A percentile compares a stretch with the other conserved stretches of the same genome.
Conservation (phyloP, 345 rosid genomes). For the Populus deltoides region DNA sequence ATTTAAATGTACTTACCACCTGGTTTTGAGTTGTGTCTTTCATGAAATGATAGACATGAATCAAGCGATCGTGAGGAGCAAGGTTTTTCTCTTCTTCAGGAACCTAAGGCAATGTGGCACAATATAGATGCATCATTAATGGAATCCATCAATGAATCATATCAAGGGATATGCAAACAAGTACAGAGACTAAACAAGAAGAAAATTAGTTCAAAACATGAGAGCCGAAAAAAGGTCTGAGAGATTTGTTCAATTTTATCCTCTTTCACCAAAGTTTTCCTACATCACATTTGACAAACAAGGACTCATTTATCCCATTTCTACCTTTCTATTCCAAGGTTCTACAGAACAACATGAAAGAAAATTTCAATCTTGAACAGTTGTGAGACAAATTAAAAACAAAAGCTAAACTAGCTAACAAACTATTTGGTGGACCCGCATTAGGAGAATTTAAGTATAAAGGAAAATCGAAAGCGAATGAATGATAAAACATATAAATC, state of each 20-base stretch:
- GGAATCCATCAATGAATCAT: neutral
- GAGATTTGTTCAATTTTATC: neutral
- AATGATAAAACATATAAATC: too few species aligned
- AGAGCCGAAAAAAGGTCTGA: neutral
- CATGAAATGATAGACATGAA: conserved; percentile 89
- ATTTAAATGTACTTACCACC: conserved; percentile 32
- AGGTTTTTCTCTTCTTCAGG: conserved; percentile 96
- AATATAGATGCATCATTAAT: neutral
- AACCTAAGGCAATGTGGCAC: conserved; percentile 41
- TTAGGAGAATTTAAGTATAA: too few species aligned
- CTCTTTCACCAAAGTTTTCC: neutral
- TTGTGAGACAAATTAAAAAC: neutral
- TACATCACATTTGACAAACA: neutral
- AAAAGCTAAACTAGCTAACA: neutral
- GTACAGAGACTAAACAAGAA: neutral
- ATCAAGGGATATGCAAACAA: neutral
- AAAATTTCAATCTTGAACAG: too few species aligned
- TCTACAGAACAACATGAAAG: neutral
- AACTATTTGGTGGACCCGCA: neutral
- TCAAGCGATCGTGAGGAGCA: conserved; percentile 83
- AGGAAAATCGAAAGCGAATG: too few species aligned
- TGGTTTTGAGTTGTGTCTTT: conserved; percentile 81
- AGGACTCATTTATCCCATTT: neutral
- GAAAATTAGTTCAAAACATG: neutral
- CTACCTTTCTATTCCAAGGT: neutral